Conservation (phyloP, 2,329 filamentous ascomycete genomes). For the Arthrobotrys entomopaga region DNA sequence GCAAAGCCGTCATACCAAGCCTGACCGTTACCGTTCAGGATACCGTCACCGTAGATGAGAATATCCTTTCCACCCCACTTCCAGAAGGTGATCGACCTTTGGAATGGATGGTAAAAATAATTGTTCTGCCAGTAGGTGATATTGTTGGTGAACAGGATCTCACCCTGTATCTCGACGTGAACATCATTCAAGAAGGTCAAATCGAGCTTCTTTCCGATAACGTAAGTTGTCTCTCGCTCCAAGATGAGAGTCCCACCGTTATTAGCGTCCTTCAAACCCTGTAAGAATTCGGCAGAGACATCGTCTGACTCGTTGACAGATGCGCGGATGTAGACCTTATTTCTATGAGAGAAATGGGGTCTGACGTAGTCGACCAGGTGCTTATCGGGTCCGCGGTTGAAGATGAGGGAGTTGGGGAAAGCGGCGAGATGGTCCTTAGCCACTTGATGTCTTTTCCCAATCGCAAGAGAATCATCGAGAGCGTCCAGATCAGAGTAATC, state of each 20-base stretch:
- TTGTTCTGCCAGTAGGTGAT: slow-evolving; percentile 66
- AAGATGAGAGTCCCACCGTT: slow-evolving; percentile 70
- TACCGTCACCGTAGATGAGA: slow-evolving; percentile 69
- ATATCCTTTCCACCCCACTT: slow-evolving; percentile 73
- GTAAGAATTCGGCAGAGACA: slow-evolving; percentile 68
- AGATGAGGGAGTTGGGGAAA: slow-evolving; percentile 45
- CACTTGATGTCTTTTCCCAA: slow-evolving; percentile 18
- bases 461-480: slow-evolving; percentile 27
- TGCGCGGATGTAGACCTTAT: slow-evolving; percentile 66
- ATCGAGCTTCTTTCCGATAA: slow-evolving; percentile 71
- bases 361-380: slow-evolving; percentile 46
- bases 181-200: slow-evolving; percentile 70
- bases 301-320: slow-evolving; percentile 69
- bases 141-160: slow-evolving; percentile 67
- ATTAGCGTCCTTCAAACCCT: slow-evolving; percentile 69
- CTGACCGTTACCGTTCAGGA: slow-evolving; percentile 69
- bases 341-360: slow-evolving; percentile 60
- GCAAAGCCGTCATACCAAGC: slow-evolving; percentile 67
- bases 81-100: slow-evolving; percentile 71
- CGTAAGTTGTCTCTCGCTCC: slow-evolving; percentile 67
- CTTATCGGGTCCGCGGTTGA: slow-evolving; percentile 39
- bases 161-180: slow-evolving; percentile 70
- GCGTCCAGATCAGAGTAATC: slow-evolving; percentile 45
- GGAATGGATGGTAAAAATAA: slow-evolving; percentile 67
- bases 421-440: slow-evolving; percentile 20